Conservation (phyloP, 768 basidiomycete genomes). For the Ramaria sp. region DNA sequence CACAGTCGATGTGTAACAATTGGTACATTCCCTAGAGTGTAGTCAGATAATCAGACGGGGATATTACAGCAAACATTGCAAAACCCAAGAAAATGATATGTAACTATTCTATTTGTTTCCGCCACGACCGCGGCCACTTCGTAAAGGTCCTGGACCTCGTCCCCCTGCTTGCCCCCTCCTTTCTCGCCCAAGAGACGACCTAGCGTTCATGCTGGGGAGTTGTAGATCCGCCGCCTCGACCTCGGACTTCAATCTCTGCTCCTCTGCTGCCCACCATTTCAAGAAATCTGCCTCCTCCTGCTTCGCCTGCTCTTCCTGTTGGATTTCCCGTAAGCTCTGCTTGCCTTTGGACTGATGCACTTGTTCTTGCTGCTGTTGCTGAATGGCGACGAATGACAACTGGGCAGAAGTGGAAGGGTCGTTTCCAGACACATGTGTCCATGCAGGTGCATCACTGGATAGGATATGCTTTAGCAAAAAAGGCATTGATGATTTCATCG, state of each 20-base stretch:
- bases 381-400: slow-evolving; percentile 77
- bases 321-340: slow-evolving; percentile 69
- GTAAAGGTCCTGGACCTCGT: too few relatives aligned
- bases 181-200: too few relatives aligned
- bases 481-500: too few relatives aligned
- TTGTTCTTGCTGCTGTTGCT: slow-evolving; percentile 61
- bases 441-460: slow-evolving; percentile 41
- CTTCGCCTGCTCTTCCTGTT: slow-evolving; percentile 65
- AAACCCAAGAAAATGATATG: too few relatives aligned
- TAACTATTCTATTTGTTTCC: too few relatives aligned
- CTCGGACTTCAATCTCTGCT: slow-evolving; percentile 54
- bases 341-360: slow-evolving; percentile 33
- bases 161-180: too few relatives aligned
- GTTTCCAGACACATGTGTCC: slow-evolving; percentile 41
- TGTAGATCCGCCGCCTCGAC: slow-evolving; percentile 10
- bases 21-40: too few relatives aligned
- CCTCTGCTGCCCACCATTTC: slow-evolving; percentile 84
- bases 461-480: not conserved
- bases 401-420: slow-evolving; percentile 18
- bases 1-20: too few relatives aligned
- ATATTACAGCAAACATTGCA: too few relatives aligned
- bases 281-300: slow-evolving; percentile 72
- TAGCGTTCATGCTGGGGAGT: too few relatives aligned
- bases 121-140: too few relatives aligned
- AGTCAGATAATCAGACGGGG: too few relatives aligned